Conservation (phyloP, 805 yeast genomes). For the Wickerhamomyces tratensis region DNA sequence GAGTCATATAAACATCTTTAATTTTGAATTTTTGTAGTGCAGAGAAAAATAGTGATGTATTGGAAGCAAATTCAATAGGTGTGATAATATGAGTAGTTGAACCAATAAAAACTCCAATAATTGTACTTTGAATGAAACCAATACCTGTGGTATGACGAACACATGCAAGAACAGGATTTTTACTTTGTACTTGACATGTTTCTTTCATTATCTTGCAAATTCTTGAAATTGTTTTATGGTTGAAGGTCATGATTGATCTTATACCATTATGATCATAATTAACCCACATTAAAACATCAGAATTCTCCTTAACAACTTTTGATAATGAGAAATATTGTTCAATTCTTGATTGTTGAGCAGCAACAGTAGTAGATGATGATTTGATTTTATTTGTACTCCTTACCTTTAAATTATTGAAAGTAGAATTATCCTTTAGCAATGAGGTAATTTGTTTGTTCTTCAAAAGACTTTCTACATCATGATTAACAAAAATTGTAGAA, state of each 20-base stretch:
- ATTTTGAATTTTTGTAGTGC: constrained; percentile 69
- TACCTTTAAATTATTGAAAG: constrained; percentile 36
- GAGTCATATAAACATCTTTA: constrained; percentile 78
- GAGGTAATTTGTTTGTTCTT: constrained; percentile 59
- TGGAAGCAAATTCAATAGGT: constrained; percentile 65
- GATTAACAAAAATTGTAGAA: constrained; percentile 64
- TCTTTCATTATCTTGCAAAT: constrained; percentile 86
- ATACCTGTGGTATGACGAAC: constrained; percentile 77
- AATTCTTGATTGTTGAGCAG: constrained; percentile 7
- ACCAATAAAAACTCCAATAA: constrained; percentile 82
- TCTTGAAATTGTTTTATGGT: constrained; percentile 58
- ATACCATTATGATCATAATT: constrained; percentile 66
- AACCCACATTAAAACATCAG: constrained; percentile 55
- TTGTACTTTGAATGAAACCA: constrained; percentile 80
- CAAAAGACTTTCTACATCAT: constrained; percentile 59
- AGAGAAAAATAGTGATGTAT: constrained; percentile 63
- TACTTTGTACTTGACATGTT: constrained; percentile 73
- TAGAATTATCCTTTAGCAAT: constrained; percentile 37
- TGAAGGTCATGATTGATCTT: constrained; percentile 40
- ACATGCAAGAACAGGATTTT: constrained; percentile 72
- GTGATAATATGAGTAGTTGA: constrained; percentile 75
- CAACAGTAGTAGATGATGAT: constrained; percentile 15
- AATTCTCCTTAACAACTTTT: constrained; percentile 22
- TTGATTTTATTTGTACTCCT: constrained; percentile 60
- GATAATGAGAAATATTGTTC: constrained; percentile 23